Evolutionary conservation across 2,329 filamentous ascomycete species (phyloP).

Genomic region (Phyllosticta citribraziliensis): DNA sequence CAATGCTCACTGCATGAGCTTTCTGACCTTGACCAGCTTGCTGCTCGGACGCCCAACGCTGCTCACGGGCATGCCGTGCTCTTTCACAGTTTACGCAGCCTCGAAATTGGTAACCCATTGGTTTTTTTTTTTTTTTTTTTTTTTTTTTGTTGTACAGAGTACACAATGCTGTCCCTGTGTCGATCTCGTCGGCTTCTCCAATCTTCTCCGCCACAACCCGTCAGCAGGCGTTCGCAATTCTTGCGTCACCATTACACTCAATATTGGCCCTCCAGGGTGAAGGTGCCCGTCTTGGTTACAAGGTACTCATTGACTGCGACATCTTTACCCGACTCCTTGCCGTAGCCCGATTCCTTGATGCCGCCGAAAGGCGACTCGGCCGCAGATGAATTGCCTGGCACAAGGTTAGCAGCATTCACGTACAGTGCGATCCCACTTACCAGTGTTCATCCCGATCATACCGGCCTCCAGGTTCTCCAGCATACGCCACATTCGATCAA

Average conservation of each 20-base stretch:
- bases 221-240: too few species aligned
- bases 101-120: not conserved
- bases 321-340: conserved; percentile 52
- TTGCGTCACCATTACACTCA: not conserved
- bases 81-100: not conserved
- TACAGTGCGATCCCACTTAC: not conserved
- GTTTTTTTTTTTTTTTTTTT: too few species aligned
- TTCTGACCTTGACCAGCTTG: not conserved
- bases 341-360: conserved; percentile 53
- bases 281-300: conserved; percentile 50
- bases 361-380: conserved; percentile 53
- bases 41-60: not conserved
- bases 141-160: too few species aligned
- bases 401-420: not conserved
- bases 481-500: conserved; percentile 25
- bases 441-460: conserved; percentile 24
- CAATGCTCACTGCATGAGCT: not conserved
- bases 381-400: conserved; percentile 31
- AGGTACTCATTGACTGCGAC: conserved; percentile 49
- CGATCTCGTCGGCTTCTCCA: not conserved
- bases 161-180: not conserved
- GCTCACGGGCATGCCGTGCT: not conserved
- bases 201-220: too few species aligned
- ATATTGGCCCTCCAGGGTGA: conserved; percentile 37
- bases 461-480: conserved; percentile 22